Evolutionary conservation across 1,284 basidiomycete genomes (phyloP), one percentile per base, ranked within the genome.

Genomic region (Leccinum pallidistipes): DNA sequence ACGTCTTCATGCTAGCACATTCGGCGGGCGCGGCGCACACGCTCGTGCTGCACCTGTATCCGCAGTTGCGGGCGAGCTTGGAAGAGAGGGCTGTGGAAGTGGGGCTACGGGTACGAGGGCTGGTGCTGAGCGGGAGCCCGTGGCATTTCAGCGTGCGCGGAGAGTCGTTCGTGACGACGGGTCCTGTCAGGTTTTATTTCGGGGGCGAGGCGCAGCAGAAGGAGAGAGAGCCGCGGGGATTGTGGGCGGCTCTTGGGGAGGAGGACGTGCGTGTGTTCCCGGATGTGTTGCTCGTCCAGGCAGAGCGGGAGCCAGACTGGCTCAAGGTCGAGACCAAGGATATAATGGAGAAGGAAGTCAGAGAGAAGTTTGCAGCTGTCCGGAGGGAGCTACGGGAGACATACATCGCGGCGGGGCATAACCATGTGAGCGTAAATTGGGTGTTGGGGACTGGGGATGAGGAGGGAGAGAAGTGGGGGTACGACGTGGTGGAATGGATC

Each of bases 401-500:
- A 10, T 71, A 83, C 31, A 66, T 81, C 5, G 81, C 79, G n/a
- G 69, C 72, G 60, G 81, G 81, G 0, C 87, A 90, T 63, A 88
- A 88, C 69, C 87, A 89, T 65, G 76, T 88, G 60, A 89, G 86
- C 63, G 67, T 80, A 12, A 78, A 80, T 56, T 80, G 75, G 75
- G 79, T 80, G 9, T 68, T 88, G 62, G 70, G 76, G 3, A 81
- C 79, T 0, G 86, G 86, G 2, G 73, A 85, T 3, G 83, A 81
- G 16, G 69, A 83, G 65, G 87, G 84, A 10, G 87, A 88, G 68
- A 77, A 81, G 45, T 88, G 87, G 86, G 86, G 78, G 1, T 76
- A 81, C 61, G 79, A 83, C 24, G 77, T 81, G 4, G 73, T 74
- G 8, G 70, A 73, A 9, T 88, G 86, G 84, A 77, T 84, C 61